Evolutionary conservation across 495 filamentous ascomycete species (phyloP), one percentile per base, ranked within the genome.

Genomic region (Daldinia concentrica): DNA sequence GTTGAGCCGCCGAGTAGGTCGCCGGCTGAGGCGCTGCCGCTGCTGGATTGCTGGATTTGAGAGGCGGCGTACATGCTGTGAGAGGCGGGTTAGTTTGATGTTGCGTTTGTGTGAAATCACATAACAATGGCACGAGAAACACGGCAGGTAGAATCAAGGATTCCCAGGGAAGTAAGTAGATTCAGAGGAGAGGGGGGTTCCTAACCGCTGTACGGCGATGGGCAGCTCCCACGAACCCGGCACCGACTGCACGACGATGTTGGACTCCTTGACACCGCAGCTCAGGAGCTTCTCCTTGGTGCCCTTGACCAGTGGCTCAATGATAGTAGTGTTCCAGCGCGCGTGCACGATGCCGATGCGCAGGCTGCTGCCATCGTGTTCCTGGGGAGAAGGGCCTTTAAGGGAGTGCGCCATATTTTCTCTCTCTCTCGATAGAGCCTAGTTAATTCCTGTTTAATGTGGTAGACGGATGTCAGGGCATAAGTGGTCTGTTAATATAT

Each of bases 321-420:
- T 95, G 75, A 87, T 83, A 34, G 72, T 80, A 56, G 85, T 89
- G 81, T 98, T 99, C 95, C 95, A 99, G 68, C 95, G 89, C 26
- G 94, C 95, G 81, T 98, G 95, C 32, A 99, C 88, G 75, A 99
- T 97, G 61, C 91, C 94, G 76, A 99, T 90, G 71, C 95, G 92
- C 67, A 99, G 87, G 67, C 84, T 86, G 74, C 91, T 91, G 76
- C 95, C 95, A 80, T 87, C 80, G 79, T 82, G 81, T 74, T 77
- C 69, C 72, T 84, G 79, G 41, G 80, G 82, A 54, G 75, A 73
- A 5, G 82, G 82, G 55, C 83, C 82, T 68, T 86, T 85, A 76
- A 78, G 76, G 24, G 84, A 73, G 71, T 73, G 71, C 61, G 71
- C 65, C 65, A 68, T 68, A 11, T 65, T 73, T 32, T 22, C 19